Base-by-base conservation (phyloP, 2,329 filamentous ascomycete species). In the Ceratocystiopsis sp. region DNA sequence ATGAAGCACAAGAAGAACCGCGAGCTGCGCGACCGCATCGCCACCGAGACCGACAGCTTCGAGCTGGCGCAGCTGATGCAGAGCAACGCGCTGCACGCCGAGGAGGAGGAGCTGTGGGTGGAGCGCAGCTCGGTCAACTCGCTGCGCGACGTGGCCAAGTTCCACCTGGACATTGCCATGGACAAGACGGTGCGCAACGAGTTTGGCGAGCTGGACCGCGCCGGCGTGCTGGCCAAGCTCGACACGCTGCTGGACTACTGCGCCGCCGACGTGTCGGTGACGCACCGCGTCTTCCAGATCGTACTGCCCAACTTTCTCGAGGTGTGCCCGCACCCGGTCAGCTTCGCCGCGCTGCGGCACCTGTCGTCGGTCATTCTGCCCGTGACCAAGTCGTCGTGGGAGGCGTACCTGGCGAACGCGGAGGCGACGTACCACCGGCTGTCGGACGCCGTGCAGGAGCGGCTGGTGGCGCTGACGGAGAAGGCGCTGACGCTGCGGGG, bases 21-120 rank as follows among this genome's bases (percentile, higher is more conserved):
- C 45, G 89, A 96, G 55, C 55, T 89, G 38, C 70, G 84, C 41
- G 87, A 95, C 48, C 82, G 80, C 54, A 77, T 89, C 40, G 74
- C 82, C 6, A 78, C 69, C 40, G 73, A 84, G 43, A 80, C 78
- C 3, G 73, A 80, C 15, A 80, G 79, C 43, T 63, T 75, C 8
- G 82, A 91, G 49, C 61, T 95, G 19, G 73, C 78, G 3, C 67
- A 74, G 38, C 61, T 94, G 33, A 61, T 96, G 4, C 74, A 80
- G 46, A 78, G 72, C 42, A 73, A 74, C 36, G 69, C 72, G 44
- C 59, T 84, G 39, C 71, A 68, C 12, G 80, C 93, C 44, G 84
- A 94, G 51, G 89, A 96, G 56, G 91, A 96, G 54, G 91, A 98
- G 54, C 64, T 95, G 1, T 98, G 91, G 91, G 84, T 98, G 4